Conservation (phyloP, 805 yeast species). For the Nakazawaea ernobii region DNA sequence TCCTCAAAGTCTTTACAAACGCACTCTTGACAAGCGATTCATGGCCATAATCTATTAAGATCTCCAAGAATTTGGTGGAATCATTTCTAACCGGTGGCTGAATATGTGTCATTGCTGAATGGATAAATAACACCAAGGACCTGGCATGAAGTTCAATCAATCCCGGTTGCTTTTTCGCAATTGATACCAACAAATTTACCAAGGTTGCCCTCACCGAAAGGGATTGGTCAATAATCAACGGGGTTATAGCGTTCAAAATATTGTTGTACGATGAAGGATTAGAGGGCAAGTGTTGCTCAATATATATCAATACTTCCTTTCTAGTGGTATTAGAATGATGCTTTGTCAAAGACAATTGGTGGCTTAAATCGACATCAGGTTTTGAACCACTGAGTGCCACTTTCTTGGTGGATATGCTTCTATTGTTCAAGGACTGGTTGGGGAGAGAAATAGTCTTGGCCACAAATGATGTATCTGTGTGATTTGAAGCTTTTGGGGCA, state of each 20-base stretch:
- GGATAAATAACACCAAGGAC: slow-evolving; percentile 63
- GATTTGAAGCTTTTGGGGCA: slow-evolving; percentile 61
- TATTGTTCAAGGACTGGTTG: slow-evolving; percentile 26
- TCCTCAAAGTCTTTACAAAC: slow-evolving; percentile 65
- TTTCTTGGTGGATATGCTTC: slow-evolving; percentile 12
- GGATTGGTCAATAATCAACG: slow-evolving; percentile 64
- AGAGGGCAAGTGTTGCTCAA: slow-evolving; percentile 46
- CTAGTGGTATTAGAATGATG: slow-evolving; percentile 71
- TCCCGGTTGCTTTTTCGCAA: slow-evolving; percentile 45
- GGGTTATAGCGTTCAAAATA: slow-evolving; percentile 50
- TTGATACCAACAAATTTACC: slow-evolving; percentile 38
- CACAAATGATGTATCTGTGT: slow-evolving; percentile 80
- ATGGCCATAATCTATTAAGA: slow-evolving; percentile 50
- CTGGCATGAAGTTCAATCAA: slow-evolving; percentile 57
- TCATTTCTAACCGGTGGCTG: slow-evolving; percentile 69
- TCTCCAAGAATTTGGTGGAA: slow-evolving; percentile 60
- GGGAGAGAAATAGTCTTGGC: slow-evolving; percentile 50
- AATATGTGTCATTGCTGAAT: slow-evolving; percentile 93
- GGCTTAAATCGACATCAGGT: slow-evolving; percentile 42
- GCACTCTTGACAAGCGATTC: slow-evolving; percentile 53
- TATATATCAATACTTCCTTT: slow-evolving; percentile 58
- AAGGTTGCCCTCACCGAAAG: slow-evolving; percentile 57
- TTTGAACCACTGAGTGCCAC: neutral
- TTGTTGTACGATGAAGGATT: slow-evolving; percentile 51
- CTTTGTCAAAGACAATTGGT: slow-evolving; percentile 61